Evolutionary conservation across 2,329 filamentous ascomycete genomes (phyloP).

Genomic region (Bisporella sp.): DNA sequence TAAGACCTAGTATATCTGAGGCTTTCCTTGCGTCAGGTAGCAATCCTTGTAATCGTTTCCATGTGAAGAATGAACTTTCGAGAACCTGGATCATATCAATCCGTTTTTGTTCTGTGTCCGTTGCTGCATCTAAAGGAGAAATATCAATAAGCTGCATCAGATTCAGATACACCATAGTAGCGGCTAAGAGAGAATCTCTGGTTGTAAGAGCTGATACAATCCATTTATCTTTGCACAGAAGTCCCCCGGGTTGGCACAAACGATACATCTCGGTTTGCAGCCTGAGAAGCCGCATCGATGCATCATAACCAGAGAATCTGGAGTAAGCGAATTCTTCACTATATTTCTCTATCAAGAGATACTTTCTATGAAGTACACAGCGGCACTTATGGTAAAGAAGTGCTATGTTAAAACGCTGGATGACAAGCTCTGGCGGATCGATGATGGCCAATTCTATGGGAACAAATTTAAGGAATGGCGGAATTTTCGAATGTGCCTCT

Average conservation of each 20-base stretch:
- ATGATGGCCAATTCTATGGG: slow-evolving; percentile 42
- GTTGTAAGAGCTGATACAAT: slow-evolving; percentile 50
- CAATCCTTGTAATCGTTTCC: slow-evolving; percentile 5
- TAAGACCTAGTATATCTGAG: slow-evolving; percentile 9
- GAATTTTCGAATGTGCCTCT: slow-evolving; percentile 38
- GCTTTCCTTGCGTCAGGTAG: slow-evolving; percentile 13
- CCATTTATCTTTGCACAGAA: slow-evolving; percentile 46
- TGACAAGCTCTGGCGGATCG: slow-evolving; percentile 39
- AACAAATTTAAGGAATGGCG: slow-evolving; percentile 40
- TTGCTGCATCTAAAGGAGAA: background rate
- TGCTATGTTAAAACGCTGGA: slow-evolving; percentile 47
- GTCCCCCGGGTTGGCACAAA: slow-evolving; percentile 44
- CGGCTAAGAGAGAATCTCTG: slow-evolving; percentile 55
- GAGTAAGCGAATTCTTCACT: slow-evolving; percentile 44
- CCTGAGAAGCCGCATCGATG: slow-evolving; percentile 39
- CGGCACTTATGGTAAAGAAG: slow-evolving; percentile 47
- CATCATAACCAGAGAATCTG: slow-evolving; percentile 41
- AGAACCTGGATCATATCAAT: slow-evolving; percentile 10
- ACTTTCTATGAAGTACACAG: slow-evolving; percentile 48
- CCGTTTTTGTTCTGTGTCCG: background rate
- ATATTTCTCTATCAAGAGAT: slow-evolving; percentile 37
- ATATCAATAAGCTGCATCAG: slow-evolving; percentile 11
- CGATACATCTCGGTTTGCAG: slow-evolving; percentile 42
- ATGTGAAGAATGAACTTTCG: slow-evolving; percentile 14
- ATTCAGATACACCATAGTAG: slow-evolving; percentile 50